phyloP scores from a whole-genome alignment of 129 eudicot genomes.

The Erigeron canadensis region DNA sequence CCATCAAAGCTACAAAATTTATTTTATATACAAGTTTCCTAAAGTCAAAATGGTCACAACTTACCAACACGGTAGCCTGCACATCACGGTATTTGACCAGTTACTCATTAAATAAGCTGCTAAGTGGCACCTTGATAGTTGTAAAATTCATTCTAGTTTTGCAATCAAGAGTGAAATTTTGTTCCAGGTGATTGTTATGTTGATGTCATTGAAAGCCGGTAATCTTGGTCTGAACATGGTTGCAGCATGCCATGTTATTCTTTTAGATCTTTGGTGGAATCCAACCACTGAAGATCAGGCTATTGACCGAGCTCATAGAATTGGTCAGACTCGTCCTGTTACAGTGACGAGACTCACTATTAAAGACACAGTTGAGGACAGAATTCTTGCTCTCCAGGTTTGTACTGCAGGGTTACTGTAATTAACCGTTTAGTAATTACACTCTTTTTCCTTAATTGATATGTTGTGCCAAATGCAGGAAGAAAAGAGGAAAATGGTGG shows the following conservation, averaged over 20 bases:
- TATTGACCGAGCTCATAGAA: constrained; percentile 92
- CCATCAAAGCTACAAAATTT: too few species aligned
- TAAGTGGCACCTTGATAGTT: too few species aligned
- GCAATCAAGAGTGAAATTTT: neutral
- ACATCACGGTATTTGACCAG: too few species aligned
- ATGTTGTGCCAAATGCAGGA: constrained; percentile 48
- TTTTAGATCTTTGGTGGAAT: constrained; percentile 99
- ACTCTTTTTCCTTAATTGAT: neutral
- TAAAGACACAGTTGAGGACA: constrained; percentile 83
- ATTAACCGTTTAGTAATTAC: neutral
- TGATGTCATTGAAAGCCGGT: constrained; percentile 97
- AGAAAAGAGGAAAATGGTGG: constrained; percentile 91
- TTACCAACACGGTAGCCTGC: too few species aligned
- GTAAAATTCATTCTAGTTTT: too few species aligned
- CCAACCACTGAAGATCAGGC: constrained; percentile 99
- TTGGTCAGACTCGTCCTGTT: constrained; percentile 94
- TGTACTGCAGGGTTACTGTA: constrained; percentile 3
- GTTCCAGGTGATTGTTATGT: constrained; percentile 87
- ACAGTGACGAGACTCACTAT: constrained; percentile 74
- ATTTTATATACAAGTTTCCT: too few species aligned
- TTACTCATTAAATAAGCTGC: neutral
- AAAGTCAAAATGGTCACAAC: too few species aligned
- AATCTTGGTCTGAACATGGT: constrained; percentile 96
- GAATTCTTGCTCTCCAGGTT: constrained; percentile 91
- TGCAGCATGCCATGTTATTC: constrained; percentile 91